A percentile compares a stretch with the other conserved stretches of the same genome.
Evolutionary conservation across 208 protist species (phyloP).

Genomic region (Leishmania gerbilli): DNA sequence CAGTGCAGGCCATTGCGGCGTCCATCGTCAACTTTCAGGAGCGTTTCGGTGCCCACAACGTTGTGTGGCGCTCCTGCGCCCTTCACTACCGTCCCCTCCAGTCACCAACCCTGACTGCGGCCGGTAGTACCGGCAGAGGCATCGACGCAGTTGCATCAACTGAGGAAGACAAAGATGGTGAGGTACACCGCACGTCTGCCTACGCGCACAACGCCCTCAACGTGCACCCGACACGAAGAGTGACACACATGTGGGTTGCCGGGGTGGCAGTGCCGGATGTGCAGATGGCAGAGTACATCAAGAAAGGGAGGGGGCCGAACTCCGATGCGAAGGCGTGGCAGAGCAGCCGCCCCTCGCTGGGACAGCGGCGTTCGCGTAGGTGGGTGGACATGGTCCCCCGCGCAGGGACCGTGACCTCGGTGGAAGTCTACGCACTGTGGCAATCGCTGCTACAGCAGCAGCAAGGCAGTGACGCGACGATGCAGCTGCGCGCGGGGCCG

Average conservation of each 20-base stretch:
- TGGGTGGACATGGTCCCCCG: conserved; percentile 35
- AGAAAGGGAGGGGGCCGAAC: neutral
- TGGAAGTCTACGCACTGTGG: conserved; percentile 32
- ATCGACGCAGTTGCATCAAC: no score
- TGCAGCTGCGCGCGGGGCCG: neutral
- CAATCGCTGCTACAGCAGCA: conserved; percentile 14
- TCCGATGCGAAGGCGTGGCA: neutral
- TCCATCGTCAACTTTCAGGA: conserved; percentile 28
- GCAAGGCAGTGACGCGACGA: neutral
- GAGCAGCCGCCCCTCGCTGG: neutral
- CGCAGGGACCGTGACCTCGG: conserved; percentile 11
- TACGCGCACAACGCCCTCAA: conserved; percentile 38
- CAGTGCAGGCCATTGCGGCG: conserved; percentile 20
- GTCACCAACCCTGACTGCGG: neutral
- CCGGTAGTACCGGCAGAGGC: neutral
- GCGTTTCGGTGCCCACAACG: conserved; percentile 35
- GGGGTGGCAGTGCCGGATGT: conserved; percentile 19
- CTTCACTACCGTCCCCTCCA: conserved; percentile 14
- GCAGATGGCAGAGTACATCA: neutral
- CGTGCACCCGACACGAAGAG: conserved; percentile 30
- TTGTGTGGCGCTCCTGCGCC: conserved; percentile 16
- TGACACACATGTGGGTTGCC: conserved; percentile 31
- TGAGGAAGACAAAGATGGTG: neutral
- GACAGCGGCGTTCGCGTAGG: conserved; percentile 10
- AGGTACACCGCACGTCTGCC: conserved; percentile 26